Percentiles rank a stretch among this genome's conserved stretches.
Evolutionary conservation across 257 asterid genomes (phyloP).

Genomic region (Ocimum tenuiflorum): DNA sequence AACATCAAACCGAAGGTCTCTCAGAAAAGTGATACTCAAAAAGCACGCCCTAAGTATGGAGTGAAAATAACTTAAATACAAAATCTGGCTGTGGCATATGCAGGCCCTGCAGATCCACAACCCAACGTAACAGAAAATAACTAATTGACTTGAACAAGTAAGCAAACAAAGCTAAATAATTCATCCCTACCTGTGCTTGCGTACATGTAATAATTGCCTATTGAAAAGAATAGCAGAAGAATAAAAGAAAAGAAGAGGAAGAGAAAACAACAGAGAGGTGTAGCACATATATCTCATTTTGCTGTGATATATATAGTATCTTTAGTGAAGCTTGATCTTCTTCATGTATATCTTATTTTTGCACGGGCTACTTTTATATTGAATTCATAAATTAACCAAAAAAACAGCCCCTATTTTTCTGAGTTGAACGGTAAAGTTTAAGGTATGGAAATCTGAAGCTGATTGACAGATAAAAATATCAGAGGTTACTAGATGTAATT

Average conservation of each 20-base stretch:
- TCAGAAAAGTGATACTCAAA: no score
- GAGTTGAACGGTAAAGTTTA: neutral
- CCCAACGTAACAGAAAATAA: no score
- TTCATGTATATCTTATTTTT: neutral
- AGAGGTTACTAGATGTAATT: neutral
- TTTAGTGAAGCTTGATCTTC: neutral
- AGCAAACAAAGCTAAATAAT: no score
- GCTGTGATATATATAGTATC: neutral
- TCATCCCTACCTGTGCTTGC: no score
- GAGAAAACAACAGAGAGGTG: neutral
- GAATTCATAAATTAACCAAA: neutral
- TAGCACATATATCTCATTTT: neutral
- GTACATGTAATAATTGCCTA: neutral
- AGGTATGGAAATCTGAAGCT: conserved; percentile 1
- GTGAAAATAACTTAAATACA: no score
- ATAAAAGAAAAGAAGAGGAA: neutral
- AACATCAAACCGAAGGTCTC: no score
- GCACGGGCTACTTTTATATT: neutral
- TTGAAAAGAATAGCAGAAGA: neutral
- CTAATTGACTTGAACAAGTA: no score
- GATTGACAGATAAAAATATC: neutral
- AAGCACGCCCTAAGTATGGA: no score
- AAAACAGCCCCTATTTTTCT: neutral
- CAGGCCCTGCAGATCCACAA: no score
- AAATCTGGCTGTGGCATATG: no score